Evolutionary conservation across 1,284 basidiomycete species (phyloP).

Genomic region (Spongispora temasekensis): DNA sequence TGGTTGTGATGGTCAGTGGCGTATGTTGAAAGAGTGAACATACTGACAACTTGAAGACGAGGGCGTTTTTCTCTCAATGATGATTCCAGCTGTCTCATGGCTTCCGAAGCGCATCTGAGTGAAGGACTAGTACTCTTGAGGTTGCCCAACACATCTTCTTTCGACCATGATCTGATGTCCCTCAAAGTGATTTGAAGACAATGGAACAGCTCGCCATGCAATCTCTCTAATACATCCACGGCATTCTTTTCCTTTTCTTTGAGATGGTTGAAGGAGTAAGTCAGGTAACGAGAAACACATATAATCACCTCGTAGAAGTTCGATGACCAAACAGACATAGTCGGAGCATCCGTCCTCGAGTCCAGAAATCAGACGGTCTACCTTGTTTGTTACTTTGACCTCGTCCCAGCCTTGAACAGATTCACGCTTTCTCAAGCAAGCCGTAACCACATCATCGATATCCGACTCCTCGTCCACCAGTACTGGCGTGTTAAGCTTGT

Average conservation of each 20-base stretch:
- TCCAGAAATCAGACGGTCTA: neutral
- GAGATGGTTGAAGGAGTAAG: neutral
- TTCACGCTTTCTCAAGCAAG: no score
- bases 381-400: neutral
- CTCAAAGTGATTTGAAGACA: neutral
- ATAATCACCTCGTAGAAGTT: neutral
- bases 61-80: neutral
- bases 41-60: neutral
- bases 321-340: neutral
- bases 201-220: neutral
- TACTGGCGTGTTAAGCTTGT: neutral
- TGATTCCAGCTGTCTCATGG: neutral
- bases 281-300: neutral
- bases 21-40: neutral
- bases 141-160: neutral
- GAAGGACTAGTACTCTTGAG: neutral
- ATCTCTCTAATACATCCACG: neutral
- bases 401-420: no score
- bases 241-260: neutral
- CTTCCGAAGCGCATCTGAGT: neutral
- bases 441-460: neutral
- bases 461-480: neutral
- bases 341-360: neutral
- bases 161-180: neutral
- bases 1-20: neutral